These are phyloP conservation scores for Fusarium domesticum DNA, from an alignment of 2,329 filamentous ascomycete species.

Conservation along the genomic window DNA sequence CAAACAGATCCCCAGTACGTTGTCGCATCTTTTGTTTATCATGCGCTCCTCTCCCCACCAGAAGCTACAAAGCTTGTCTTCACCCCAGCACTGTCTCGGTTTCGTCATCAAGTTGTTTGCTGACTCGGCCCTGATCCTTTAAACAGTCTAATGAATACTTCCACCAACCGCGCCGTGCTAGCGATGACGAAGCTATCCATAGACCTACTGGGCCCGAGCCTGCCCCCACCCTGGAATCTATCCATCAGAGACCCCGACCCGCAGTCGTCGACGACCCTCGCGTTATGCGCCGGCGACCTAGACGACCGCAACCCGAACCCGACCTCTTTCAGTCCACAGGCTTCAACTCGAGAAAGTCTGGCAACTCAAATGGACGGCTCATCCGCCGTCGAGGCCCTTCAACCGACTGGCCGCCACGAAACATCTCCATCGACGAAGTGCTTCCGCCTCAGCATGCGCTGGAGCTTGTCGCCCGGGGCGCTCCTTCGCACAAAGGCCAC, in stretches of 20 bases:
- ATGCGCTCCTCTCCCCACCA: not conserved
- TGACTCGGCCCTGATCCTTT: too few relatives aligned
- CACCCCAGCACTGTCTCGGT: too few relatives aligned
- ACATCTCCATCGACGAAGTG: constrained; percentile 47
- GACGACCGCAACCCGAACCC: constrained; percentile 37
- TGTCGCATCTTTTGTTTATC: not conserved
- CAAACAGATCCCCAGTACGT: constrained; percentile 23
- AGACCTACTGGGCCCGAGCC: constrained; percentile 14
- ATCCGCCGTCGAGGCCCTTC: constrained; percentile 34
- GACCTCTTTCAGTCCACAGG: constrained; percentile 16
- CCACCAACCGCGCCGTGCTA: constrained; percentile 19
- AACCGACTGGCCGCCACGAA: constrained; percentile 56
- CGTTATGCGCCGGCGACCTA: constrained; percentile 40
- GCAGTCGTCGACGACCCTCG: constrained; percentile 15
- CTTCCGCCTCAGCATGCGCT: constrained; percentile 53
- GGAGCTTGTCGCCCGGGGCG: constrained; percentile 57
- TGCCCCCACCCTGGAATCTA: constrained; percentile 39
- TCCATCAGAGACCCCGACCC: constrained; percentile 17
- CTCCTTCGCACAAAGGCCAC: constrained; percentile 55
- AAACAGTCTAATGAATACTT: constrained; percentile 14
- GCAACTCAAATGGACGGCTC: constrained; percentile 17
- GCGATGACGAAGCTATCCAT: constrained; percentile 16
- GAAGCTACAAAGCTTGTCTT: constrained; percentile 8
- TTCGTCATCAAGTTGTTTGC: constrained; percentile 3
- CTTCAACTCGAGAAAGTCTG: constrained; percentile 14